Evolutionary conservation across 371 early-diverging fungal genomes (phyloP), one percentile per base, ranked within the genome.

Genomic region (Mortierella sp.): DNA sequence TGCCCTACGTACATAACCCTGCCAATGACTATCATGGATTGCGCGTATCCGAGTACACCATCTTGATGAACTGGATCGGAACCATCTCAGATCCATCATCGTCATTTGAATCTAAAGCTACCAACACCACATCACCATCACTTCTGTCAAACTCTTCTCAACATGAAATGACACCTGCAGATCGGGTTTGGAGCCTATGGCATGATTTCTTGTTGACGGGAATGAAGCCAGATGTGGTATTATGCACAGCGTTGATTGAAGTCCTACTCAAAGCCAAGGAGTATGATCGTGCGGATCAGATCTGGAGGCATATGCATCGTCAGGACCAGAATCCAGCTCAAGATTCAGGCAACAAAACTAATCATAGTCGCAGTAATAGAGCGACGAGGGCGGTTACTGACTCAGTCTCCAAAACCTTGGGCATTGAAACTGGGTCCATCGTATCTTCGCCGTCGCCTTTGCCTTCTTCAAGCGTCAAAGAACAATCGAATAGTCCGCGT

Each of bases 61-160:
- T 70, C 0, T n/a, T 79, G n/a, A 74, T 79, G 75, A 64, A 74
- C 37, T 79, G 80, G 80, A 70, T 79, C 54, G 71, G 76, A 34
- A 57, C 56, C 32, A 61, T 68, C 8, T 15, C 60, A n/a, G n/a
- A n/a, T 9, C 23, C 60, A 42, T 12, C 23, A 26, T 15, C 42
- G 1, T 17, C 3, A 0, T 5, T 10, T 7, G 22, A 10, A 4
- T 8, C 37, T 42, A 60, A 55, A 23, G 45, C 60, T 15, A n/a
- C 17, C 37, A 40, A n/a, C 42, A 2, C 31, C 37, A n/a, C 22
- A 12, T 23, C 54, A 45, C 1, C 31, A 17, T 17, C 49, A 28
- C 8, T 53, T 4, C 2, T 45, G 2, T 7, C 60, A 7, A 23
- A 6, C n/a, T 19, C 57, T 3, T 31, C 34, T 34, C 5, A 10